Percentiles rank a stretch among this genome's conserved stretches.
These are phyloP conservation scores for Solanum etuberosum DNA, from an alignment of 257 asterid genomes.

Conservation along the genomic window DNA sequence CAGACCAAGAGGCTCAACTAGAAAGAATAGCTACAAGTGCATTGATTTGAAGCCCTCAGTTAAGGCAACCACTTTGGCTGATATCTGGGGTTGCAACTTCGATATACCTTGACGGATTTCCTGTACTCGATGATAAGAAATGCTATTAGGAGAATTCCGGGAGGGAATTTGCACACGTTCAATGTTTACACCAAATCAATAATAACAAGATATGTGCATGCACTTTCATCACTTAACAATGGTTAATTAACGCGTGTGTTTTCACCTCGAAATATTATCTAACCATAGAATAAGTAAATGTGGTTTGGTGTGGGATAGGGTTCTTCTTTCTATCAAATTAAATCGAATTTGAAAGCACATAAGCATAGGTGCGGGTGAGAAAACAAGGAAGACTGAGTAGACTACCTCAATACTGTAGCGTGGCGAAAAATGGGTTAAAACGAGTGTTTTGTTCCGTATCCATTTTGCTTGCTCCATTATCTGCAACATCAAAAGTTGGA, in stretches of 20 bases:
- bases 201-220: neutral
- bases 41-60: slow-evolving; percentile 87
- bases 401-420: slow-evolving; percentile 85
- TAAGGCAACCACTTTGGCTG: slow-evolving; percentile 73
- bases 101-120: slow-evolving; percentile 75
- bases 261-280: neutral
- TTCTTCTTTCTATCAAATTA: neutral
- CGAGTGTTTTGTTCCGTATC: slow-evolving; percentile 71
- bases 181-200: neutral
- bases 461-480: slow-evolving; percentile 74
- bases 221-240: neutral
- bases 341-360: neutral
- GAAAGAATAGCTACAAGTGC: slow-evolving; percentile 24
- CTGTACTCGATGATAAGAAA: slow-evolving; percentile 18
- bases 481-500: slow-evolving; percentile 29
- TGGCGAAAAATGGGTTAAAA: slow-evolving; percentile 86
- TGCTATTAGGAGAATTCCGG: neutral
- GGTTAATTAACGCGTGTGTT: neutral
- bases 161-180: neutral
- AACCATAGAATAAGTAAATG: neutral
- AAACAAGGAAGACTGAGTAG: neutral
- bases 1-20: neutral
- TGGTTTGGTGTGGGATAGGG: neutral
- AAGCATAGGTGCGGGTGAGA: neutral
- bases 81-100: slow-evolving; percentile 55